These are phyloP conservation scores for Triglochin maritima DNA, from an alignment of 106 monocot species.

Conservation along the genomic window DNA sequence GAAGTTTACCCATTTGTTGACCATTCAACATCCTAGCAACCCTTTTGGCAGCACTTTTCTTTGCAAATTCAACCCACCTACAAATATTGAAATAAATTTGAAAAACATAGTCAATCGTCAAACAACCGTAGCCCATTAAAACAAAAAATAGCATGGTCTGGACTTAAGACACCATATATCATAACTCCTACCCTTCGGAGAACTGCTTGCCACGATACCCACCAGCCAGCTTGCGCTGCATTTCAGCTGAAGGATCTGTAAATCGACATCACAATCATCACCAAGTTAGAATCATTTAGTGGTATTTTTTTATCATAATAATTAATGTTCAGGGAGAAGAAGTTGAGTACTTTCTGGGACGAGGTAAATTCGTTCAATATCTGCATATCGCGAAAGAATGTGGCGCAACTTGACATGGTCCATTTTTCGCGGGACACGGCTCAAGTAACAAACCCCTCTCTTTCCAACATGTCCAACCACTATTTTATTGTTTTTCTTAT, in stretches of 20 bases:
- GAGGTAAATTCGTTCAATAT: constrained; percentile 67
- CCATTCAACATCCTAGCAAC: constrained; percentile 81
- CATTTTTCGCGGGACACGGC: constrained; percentile 78
- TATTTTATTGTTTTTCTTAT: too few relatives aligned
- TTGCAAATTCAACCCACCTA: constrained; percentile 93
- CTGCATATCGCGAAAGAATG: constrained; percentile 66
- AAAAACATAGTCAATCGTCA: background rate
- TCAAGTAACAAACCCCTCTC: constrained; percentile 83
- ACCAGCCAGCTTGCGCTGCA: constrained; percentile 34
- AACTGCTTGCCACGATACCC: constrained; percentile 51
- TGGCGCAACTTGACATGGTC: constrained; percentile 72
- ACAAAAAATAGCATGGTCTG: background rate
- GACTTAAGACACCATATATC: background rate
- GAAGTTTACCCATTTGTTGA: constrained; percentile 68
- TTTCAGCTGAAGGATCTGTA: constrained; percentile 43
- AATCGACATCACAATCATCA: background rate
- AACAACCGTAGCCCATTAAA: background rate
- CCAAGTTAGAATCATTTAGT: background rate
- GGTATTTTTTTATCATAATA: background rate
- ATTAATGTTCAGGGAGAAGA: background rate
- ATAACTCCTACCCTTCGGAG: constrained; percentile 64
- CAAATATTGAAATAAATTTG: background rate
- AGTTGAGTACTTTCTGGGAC: constrained; percentile 48
- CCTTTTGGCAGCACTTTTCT: constrained; percentile 68
- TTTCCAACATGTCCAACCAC: constrained; percentile 5